These are phyloP conservation scores for Fusarium camptoceras DNA, from an alignment of 2,329 filamentous ascomycete genomes.

Conservation along the genomic window DNA sequence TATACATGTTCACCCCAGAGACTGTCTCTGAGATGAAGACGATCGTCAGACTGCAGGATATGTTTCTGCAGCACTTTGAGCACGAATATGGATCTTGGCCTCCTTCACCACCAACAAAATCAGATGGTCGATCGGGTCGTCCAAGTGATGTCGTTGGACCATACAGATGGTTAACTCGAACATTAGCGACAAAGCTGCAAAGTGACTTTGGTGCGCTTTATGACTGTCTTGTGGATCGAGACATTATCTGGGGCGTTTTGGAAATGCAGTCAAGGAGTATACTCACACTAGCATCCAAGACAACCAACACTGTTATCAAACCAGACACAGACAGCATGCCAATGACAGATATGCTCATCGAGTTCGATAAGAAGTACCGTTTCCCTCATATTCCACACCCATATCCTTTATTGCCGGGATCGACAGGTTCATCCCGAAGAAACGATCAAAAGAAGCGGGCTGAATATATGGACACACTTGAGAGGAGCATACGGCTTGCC, in stretches of 20 bases:
- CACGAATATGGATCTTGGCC: constrained; percentile 72
- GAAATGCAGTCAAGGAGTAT: constrained; percentile 72
- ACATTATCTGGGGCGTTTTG: constrained; percentile 72
- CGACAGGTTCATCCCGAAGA: constrained; percentile 53
- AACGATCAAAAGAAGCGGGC: constrained; percentile 47
- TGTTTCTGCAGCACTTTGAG: constrained; percentile 69
- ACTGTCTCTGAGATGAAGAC: constrained; percentile 61
- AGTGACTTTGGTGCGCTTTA: constrained; percentile 76
- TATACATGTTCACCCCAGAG: constrained; percentile 67
- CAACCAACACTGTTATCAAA: constrained; percentile 59
- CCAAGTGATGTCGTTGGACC: constrained; percentile 52
- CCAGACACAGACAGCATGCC: constrained; percentile 67
- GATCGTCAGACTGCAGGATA: constrained; percentile 70
- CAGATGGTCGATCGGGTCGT: constrained; percentile 1
- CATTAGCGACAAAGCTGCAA: constrained; percentile 67
- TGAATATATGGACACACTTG: constrained; percentile 48
- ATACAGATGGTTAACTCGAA: constrained; percentile 71
- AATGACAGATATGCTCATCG: constrained; percentile 73
- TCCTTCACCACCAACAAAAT: constrained; percentile 61
- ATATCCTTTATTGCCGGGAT: constrained; percentile 72
- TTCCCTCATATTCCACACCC: constrained; percentile 76
- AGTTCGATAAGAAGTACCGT: constrained; percentile 71
- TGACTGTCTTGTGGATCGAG: constrained; percentile 76
- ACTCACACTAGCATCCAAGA: constrained; percentile 70
- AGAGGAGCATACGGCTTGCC: constrained; percentile 65